Evolutionary conservation across 257 asterid genomes (phyloP), one percentile per base, ranked within the genome.

Genomic region (Solanum verrucosum): DNA sequence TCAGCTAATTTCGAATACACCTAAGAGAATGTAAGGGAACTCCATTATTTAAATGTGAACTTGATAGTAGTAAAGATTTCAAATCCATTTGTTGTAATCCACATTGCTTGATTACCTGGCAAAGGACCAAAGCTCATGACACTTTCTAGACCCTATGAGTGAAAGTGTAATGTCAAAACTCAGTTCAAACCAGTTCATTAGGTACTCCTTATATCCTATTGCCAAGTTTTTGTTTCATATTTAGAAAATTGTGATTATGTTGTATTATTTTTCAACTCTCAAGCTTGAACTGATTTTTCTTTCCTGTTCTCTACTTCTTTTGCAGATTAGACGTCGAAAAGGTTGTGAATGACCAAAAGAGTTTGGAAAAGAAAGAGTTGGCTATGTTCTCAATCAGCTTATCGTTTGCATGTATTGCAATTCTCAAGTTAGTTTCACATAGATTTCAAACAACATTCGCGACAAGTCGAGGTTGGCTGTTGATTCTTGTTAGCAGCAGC

Each of bases 251-350:
- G 67, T 16, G 27, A 79, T 78, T 27, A 72, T 33, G 79, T 20
- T 73, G 49, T 10, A 74, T 37, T 33, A 16, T 72, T 33, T 72
- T 72, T 33, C 42, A 72, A 72, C 12, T 25, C 59, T 23, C 12
- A 2, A 77, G 35, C 10, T 52, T 86, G 67, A 65, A 75, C 63
- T 35, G 60, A 83, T 83, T 13, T 71, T 38, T 9, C 83, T 87
- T 87, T 73, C 15, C 81, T 20, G 14, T 85, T 72, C n/a, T 84
- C 42, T 70, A 77, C 67, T 12, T 84, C 33, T 68, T 89, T 40
- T 84, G 87, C 98, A 97, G 99, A 92, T 89, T 90, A 88, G 96
- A 97, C 86, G 88, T 96, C 5, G 94, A 95, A 88, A 93, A 96
- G 89, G 91, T 94, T 23, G 44, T 88, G 29, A 93, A 87, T 2